A percentile compares a stretch with the other conserved stretches of the same genome.
phyloP scores from a whole-genome alignment of 441 rosid genomes.

The Cnidoscolus chayamansa region DNA sequence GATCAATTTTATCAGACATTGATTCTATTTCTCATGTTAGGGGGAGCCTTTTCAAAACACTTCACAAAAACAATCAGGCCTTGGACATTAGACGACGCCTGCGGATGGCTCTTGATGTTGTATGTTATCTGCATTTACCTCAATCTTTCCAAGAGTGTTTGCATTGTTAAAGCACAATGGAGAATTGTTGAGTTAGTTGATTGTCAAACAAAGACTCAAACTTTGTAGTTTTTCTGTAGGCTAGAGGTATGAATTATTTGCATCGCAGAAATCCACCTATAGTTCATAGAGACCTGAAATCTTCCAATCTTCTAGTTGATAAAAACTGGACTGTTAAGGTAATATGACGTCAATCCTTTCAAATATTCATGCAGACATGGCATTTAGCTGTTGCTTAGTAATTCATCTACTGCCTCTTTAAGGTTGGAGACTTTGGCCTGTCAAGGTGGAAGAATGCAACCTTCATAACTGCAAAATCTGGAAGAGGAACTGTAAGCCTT shows the following conservation, averaged over 20 bases:
- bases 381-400: slow-evolving; percentile 15
- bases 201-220: slow-evolving; percentile 7
- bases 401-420: slow-evolving; percentile 8
- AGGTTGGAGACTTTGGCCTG: slow-evolving; percentile 94
- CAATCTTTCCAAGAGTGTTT: neutral
- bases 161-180: neutral
- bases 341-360: slow-evolving; percentile 12
- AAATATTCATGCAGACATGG: neutral
- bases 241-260: slow-evolving; percentile 86
- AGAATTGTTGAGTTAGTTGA: neutral
- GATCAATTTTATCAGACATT: slow-evolving; percentile 2
- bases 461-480: slow-evolving; percentile 64
- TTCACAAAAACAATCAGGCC: slow-evolving; percentile 63
- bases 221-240: slow-evolving; percentile 43
- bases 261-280: slow-evolving; percentile 83
- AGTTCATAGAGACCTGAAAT: slow-evolving; percentile 79
- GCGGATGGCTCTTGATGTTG: slow-evolving; percentile 85
- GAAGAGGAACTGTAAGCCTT: slow-evolving; percentile 71
- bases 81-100: slow-evolving; percentile 65
- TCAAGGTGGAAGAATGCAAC: slow-evolving; percentile 80
- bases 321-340: slow-evolving; percentile 90
- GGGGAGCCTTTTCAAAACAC: slow-evolving; percentile 86
- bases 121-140: slow-evolving; percentile 32
- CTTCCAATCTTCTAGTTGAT: slow-evolving; percentile 84
- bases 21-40: slow-evolving; percentile 36